Evolutionary conservation across 768 basidiomycete species (phyloP).

Genomic region (Tulasnella sp.): DNA sequence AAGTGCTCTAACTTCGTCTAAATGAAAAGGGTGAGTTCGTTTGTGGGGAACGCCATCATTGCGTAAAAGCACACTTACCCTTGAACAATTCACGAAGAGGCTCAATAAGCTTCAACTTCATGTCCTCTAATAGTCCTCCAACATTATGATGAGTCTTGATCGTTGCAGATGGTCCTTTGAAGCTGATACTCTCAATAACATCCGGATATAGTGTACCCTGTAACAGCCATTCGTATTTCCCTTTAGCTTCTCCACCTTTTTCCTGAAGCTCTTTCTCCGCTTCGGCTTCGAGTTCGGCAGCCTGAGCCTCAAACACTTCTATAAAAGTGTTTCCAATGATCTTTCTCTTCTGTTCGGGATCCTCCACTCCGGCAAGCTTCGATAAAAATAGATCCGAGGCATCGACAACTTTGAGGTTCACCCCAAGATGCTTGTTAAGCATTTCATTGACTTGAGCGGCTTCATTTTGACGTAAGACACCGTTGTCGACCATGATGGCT

Average conservation of each 20-base stretch:
- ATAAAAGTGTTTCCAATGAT: slow-evolving; percentile 99
- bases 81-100: slow-evolving; percentile 96
- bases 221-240: slow-evolving; percentile 89
- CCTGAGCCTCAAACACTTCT: slow-evolving; percentile 92
- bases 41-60: not conserved
- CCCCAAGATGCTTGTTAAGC: slow-evolving; percentile 85
- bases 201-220: slow-evolving; percentile 98
- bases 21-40: not conserved
- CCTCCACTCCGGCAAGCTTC: slow-evolving; percentile 79
- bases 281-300: slow-evolving; percentile 68
- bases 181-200: slow-evolving; percentile 97
- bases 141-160: slow-evolving; percentile 99
- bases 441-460: slow-evolving; percentile 82
- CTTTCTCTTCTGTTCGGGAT: slow-evolving; percentile 93
- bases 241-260: slow-evolving; percentile 57
- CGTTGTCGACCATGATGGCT: slow-evolving; percentile 99
- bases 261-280: slow-evolving; percentile 62
- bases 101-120: slow-evolving; percentile 98
- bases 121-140: slow-evolving; percentile 74
- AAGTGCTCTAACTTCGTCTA: slow-evolving; percentile 91
- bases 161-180: slow-evolving; percentile 96
- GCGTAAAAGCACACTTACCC: slow-evolving; percentile 39
- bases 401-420: slow-evolving; percentile 92
- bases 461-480: slow-evolving; percentile 86
- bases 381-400: slow-evolving; percentile 88